A percentile compares a stretch with the other conserved stretches of the same genome.
Evolutionary conservation across 2,329 filamentous ascomycete species (phyloP).

Genomic region (Pseudohalonectria lignicola): DNA sequence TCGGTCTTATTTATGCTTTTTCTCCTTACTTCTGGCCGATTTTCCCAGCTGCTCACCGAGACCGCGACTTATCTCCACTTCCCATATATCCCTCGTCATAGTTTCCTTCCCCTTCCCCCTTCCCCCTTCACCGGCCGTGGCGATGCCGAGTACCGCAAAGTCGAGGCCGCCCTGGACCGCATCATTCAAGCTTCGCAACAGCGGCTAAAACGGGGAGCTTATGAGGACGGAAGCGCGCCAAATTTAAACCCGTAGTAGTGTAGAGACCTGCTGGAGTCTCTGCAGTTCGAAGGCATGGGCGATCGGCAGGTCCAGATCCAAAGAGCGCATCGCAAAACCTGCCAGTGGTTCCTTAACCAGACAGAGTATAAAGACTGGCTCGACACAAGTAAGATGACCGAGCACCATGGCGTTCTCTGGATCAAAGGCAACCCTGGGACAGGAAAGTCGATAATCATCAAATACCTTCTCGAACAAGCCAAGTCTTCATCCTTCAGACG

Average conservation of each 20-base stretch:
- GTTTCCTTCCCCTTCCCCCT: background rate
- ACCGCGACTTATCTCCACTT: slow-evolving; percentile 19
- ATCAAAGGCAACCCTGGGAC: slow-evolving; percentile 29
- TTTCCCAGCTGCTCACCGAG: slow-evolving; percentile 23
- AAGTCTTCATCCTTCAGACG: too few relatives aligned
- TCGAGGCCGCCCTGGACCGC: background rate
- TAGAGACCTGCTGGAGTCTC: background rate
- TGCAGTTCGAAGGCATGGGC: background rate
- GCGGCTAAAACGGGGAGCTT: background rate
- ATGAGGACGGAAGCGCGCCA: background rate
- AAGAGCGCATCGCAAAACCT: background rate
- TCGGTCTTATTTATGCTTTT: background rate
- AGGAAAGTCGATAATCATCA: slow-evolving; percentile 32
- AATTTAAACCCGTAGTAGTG: background rate
- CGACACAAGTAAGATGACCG: slow-evolving; percentile 9
- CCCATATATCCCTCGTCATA: too few relatives aligned
- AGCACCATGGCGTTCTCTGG: slow-evolving; percentile 27
- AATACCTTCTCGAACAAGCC: slow-evolving; percentile 14
- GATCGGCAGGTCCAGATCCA: background rate
- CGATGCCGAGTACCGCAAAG: slow-evolving; percentile 7
- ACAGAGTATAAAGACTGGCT: slow-evolving; percentile 20
- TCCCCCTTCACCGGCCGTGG: slow-evolving; percentile 11
- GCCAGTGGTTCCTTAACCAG: slow-evolving; percentile 11
- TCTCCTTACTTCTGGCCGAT: too few relatives aligned
- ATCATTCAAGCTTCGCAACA: background rate